Evolutionary conservation across 1,139 yeast species (phyloP), one percentile per base, ranked within the genome.

Genomic region (Pichia sp.): DNA sequence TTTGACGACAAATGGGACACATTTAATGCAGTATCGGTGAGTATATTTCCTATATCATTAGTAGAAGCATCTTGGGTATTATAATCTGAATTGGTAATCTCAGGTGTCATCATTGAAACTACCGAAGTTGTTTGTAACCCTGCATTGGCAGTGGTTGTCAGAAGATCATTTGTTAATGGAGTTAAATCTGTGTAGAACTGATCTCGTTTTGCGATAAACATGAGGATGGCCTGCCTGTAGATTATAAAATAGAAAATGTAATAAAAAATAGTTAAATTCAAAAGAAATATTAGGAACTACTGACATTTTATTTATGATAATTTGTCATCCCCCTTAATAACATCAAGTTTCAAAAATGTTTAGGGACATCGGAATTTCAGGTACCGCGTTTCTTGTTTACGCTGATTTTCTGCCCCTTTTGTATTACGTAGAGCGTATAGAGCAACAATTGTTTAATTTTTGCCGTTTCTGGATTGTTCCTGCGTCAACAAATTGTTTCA

Each of bases 181-280:
- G 36, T 35, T 7, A 48, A 31, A 30, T 45, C 51, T 4, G 47
- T 41, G 25, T 43, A 45, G 26, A 43, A 48, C n/a, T 40, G 38
- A 6, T 29, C 43, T 16, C 45, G 30, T 26, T 11, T 31, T 7
- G 16, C 27, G 7, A 40, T 11, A 16, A 11, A 10, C 35, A 32
- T 32, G 23, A 26, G 27, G 27, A 26, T 26, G n/a, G n/a, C n/a
- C n/a, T 39, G 31, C 7, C 32, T 35, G 10, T 29, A 3, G 10
- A 37, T 27, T 27, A 28, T 9, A 16, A 10, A 27, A 28, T 11
- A 27, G 2, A 27, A 20, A 36, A 11, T 23, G 22, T 3, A 11
- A 36, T 23, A 7, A 24, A n/a, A 29, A 7, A n/a, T n/a, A n/a
- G n/a, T n/a, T n/a, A n/a, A n/a, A n/a, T n/a, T n/a, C n/a, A n/a